phyloP scores from a whole-genome alignment of 208 protist species.

The Acanthamoeba triangularis region DNA sequence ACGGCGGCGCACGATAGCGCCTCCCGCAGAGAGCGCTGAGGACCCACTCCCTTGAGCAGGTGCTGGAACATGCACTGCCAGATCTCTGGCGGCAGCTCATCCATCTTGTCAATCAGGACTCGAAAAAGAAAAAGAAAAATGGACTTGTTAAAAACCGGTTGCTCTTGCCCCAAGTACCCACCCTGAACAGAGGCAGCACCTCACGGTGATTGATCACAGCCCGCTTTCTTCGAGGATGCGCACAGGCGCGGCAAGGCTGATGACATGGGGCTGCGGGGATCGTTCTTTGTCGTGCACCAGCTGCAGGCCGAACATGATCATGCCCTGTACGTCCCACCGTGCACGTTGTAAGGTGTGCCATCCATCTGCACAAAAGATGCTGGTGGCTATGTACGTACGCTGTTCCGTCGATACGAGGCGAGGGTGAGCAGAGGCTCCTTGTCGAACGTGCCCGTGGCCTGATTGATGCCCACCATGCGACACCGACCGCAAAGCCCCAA shows the following conservation, averaged over 20 bases:
- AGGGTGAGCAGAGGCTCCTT: slow-evolving; percentile 58
- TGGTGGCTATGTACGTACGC: not conserved
- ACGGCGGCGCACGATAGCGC: not conserved
- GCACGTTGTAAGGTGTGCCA: too few species aligned
- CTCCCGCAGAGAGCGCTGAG: not conserved
- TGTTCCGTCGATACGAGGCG: slow-evolving; percentile 53
- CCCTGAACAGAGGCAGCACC: too few species aligned
- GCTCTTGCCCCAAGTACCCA: too few species aligned
- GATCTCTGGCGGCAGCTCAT: not conserved
- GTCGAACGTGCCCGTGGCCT: slow-evolving; percentile 6
- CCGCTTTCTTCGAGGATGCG: not conserved
- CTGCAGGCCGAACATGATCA: slow-evolving; percentile 72
- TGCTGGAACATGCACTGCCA: not conserved
- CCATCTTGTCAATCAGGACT: not conserved
- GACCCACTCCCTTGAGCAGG: not conserved
- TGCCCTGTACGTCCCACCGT: not conserved
- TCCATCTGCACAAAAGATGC: too few species aligned
- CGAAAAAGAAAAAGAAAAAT: too few species aligned
- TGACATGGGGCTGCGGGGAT: not conserved
- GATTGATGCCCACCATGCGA: slow-evolving; percentile 68
- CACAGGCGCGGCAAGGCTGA: not conserved
- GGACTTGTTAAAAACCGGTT: too few species aligned
- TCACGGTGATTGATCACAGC: too few species aligned
- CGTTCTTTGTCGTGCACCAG: slow-evolving; percentile 58
- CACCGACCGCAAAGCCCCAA: slow-evolving; percentile 24